Evolutionary conservation across 495 filamentous ascomycete species (phyloP).

Genomic region (Neurospora africana): DNA sequence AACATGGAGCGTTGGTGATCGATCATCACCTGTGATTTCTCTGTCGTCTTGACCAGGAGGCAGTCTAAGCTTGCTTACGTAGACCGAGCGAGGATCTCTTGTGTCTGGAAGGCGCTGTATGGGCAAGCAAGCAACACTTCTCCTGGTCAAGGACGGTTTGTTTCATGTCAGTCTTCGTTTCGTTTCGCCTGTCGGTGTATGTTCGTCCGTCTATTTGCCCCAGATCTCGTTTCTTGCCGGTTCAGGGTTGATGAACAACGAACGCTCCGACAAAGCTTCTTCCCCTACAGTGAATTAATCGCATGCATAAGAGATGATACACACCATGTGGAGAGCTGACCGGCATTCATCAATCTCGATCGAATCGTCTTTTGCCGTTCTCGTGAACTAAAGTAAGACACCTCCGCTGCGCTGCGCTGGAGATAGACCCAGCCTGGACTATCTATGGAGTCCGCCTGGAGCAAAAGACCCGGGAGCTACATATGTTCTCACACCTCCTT

Average conservation of each 20-base stretch:
- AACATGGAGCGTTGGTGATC: not conserved
- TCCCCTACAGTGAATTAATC: too few species aligned
- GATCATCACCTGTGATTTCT: not conserved
- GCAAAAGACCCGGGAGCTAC: too few species aligned
- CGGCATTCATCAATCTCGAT: not conserved
- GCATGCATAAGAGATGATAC: not conserved
- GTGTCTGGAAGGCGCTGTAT: not conserved
- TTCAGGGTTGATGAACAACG: too few species aligned
- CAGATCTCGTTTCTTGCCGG: too few species aligned
- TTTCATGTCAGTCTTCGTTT: not conserved
- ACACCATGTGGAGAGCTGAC: not conserved
- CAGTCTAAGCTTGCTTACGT: not conserved
- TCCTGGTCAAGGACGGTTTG: not conserved
- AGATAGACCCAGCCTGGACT: too few species aligned
- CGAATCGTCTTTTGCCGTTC: not conserved
- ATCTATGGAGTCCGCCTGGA: too few species aligned
- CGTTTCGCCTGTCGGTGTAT: not conserved
- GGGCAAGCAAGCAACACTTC: not conserved
- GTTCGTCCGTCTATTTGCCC: not conserved
- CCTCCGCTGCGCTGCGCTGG: not conserved
- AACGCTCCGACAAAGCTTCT: too few species aligned
- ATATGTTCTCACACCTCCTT: not conserved
- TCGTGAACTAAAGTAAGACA: not conserved
- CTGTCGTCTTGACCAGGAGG: not conserved
- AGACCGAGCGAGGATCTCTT: not conserved